Percentiles rank a stretch among this genome's conserved stretches.
Conservation (phyloP, 352 stramenopile genomes). For the Phytophthora hybrid region DNA sequence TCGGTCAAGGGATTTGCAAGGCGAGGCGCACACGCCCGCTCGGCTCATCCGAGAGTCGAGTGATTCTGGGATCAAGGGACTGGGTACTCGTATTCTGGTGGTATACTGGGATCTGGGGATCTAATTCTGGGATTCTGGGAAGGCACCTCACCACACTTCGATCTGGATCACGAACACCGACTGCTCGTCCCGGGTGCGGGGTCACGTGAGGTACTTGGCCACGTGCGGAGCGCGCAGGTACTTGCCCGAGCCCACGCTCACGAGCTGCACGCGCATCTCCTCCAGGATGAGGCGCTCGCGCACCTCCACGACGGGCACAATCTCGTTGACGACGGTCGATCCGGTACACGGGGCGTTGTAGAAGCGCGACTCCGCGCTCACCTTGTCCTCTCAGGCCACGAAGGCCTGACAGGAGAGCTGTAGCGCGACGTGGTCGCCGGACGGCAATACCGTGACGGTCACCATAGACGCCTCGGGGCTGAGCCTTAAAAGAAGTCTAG, state of each 20-base stretch:
- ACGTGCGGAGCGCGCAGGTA: conserved; percentile 68
- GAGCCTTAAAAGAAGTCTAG: neutral
- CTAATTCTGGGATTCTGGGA: too few species aligned
- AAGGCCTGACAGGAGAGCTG: conserved; percentile 80
- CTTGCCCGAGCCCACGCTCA: conserved; percentile 57
- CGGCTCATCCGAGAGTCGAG: too few species aligned
- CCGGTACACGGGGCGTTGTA: conserved; percentile 60
- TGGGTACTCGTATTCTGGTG: too few species aligned
- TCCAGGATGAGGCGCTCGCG: conserved; percentile 66
- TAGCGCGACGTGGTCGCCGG: conserved; percentile 58
- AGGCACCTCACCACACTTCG: too few species aligned
- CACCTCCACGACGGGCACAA: conserved; percentile 61
- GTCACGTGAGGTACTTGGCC: conserved; percentile 77
- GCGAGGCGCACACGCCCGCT: too few species aligned
- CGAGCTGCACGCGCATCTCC: conserved; percentile 68
- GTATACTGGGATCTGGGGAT: too few species aligned
- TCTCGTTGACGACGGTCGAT: conserved; percentile 45
- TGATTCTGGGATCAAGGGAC: too few species aligned
- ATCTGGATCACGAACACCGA: conserved; percentile 74
- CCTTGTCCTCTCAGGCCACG: conserved; percentile 53
- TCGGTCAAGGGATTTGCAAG: too few species aligned
- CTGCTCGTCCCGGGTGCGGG: conserved; percentile 58
- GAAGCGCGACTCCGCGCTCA: conserved; percentile 64
- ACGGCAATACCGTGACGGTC: conserved; percentile 31
- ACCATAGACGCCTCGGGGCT: conserved; percentile 20